A percentile compares a stretch with the other conserved stretches of the same genome.
Evolutionary conservation across 164 flowering plant genomes (phyloP).

Genomic region (Tinospora cordifolia): DNA sequence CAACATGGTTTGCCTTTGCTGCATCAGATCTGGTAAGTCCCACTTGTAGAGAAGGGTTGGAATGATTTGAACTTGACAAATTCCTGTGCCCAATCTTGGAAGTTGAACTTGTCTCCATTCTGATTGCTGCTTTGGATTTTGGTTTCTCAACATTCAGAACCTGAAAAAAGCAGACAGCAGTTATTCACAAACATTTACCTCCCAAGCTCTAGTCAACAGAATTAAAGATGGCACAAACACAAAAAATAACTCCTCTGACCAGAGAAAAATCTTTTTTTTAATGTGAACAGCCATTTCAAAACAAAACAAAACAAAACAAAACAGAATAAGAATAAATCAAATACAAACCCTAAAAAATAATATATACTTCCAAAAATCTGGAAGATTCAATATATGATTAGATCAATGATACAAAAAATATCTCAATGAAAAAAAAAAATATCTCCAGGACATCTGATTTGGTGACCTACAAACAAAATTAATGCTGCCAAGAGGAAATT

Average conservation of each 20-base stretch:
- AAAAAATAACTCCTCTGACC: background rate
- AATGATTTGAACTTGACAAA: constrained; percentile 30
- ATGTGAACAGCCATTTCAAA: background rate
- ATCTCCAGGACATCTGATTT: background rate
- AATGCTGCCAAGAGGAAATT: background rate
- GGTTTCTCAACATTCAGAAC: constrained; percentile 56
- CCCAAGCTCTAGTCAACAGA: background rate
- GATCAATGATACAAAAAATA: too few relatives aligned
- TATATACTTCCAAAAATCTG: background rate
- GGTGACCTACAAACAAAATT: too few relatives aligned
- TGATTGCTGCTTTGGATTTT: constrained; percentile 45
- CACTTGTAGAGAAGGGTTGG: constrained; percentile 41
- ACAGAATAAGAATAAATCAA: background rate
- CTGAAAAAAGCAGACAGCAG: constrained; percentile 28
- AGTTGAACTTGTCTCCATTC: constrained; percentile 37
- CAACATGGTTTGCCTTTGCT: constrained; percentile 43
- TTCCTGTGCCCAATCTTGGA: constrained; percentile 48
- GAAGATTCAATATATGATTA: too few relatives aligned
- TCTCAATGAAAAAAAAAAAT: too few relatives aligned
- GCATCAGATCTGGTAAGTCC: constrained; percentile 42
- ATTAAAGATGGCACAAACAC: background rate
- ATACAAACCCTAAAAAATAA: background rate
- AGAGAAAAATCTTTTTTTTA: background rate
- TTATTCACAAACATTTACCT: background rate
- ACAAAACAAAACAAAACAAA: background rate